Conservation (phyloP, 306 rosid species). For the Cucurbita maxima region DNA sequence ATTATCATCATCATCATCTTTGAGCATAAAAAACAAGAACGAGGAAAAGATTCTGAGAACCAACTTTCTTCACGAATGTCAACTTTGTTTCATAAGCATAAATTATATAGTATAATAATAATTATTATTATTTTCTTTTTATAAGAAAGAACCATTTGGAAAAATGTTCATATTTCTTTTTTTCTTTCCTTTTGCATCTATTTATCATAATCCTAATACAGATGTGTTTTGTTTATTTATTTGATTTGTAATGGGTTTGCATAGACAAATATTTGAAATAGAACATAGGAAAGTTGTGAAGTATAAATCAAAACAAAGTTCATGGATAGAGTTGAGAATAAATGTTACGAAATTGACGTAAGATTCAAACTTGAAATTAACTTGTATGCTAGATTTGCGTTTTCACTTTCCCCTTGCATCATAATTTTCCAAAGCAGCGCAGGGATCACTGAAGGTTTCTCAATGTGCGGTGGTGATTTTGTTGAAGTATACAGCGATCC, state of each 20-base stretch:
- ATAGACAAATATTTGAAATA: background rate
- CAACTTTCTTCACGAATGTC: too few species aligned
- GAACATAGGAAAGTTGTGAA: background rate
- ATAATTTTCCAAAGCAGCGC: conserved; percentile 45
- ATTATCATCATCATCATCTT: too few species aligned
- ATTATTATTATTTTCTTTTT: too few species aligned
- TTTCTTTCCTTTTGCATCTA: background rate
- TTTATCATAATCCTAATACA: background rate
- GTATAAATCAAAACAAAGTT: background rate
- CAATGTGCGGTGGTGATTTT: conserved; percentile 98
- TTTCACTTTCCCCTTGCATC: background rate
- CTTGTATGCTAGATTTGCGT: background rate
- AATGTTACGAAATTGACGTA: background rate
- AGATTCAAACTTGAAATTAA: background rate
- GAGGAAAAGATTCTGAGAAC: too few species aligned
- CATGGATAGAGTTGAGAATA: background rate
- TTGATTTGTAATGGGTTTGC: background rate
- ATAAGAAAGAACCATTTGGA: too few species aligned
- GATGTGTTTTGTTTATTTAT: background rate
- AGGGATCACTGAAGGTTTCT: conserved; percentile 93
- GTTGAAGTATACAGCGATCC: conserved; percentile 81
- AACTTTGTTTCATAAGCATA: too few species aligned
- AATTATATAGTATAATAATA: too few species aligned
- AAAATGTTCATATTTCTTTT: too few species aligned
- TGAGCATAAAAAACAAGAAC: too few species aligned